These are phyloP conservation scores for Russula sp. DNA, from an alignment of 768 basidiomycete genomes.

Conservation along the genomic window DNA sequence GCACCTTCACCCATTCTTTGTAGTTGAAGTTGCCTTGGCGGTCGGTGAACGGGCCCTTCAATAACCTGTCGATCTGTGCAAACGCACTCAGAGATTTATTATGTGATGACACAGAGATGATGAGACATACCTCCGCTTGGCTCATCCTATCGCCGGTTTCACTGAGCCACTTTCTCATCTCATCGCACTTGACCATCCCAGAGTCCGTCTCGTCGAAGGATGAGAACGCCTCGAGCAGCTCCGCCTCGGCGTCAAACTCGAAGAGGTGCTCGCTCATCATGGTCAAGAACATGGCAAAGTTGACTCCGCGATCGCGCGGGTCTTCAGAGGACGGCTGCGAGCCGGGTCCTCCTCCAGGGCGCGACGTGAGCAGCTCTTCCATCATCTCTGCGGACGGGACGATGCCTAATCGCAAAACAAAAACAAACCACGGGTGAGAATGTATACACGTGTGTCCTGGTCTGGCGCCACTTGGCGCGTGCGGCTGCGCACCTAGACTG, in stretches of 20 bases:
- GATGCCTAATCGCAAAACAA: conserved; percentile 50
- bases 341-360: conserved; percentile 51
- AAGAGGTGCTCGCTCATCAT: conserved; percentile 95
- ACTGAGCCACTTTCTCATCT: conserved; percentile 78
- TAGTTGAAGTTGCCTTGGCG: conserved; percentile 92
- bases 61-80: conserved; percentile 68
- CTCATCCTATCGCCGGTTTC: conserved; percentile 91
- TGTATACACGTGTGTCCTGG: neutral
- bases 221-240: conserved; percentile 85
- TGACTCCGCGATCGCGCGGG: conserved; percentile 56
- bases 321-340: conserved; percentile 33
- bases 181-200: conserved; percentile 76
- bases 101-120: neutral
- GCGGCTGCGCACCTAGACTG: conserved; percentile 60
- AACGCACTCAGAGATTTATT: neutral
- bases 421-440: neutral
- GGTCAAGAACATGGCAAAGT: conserved; percentile 95
- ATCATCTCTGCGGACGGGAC: conserved; percentile 61
- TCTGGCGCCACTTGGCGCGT: neutral
- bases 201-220: conserved; percentile 90
- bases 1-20: conserved; percentile 89
- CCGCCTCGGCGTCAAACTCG: conserved; percentile 84
- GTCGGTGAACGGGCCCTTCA: conserved; percentile 84
- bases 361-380: conserved; percentile 65
- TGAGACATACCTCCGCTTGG: conserved; percentile 59